Evolutionary conservation across 257 asterid species (phyloP).

Genomic region (Przewalskia tangutica): DNA sequence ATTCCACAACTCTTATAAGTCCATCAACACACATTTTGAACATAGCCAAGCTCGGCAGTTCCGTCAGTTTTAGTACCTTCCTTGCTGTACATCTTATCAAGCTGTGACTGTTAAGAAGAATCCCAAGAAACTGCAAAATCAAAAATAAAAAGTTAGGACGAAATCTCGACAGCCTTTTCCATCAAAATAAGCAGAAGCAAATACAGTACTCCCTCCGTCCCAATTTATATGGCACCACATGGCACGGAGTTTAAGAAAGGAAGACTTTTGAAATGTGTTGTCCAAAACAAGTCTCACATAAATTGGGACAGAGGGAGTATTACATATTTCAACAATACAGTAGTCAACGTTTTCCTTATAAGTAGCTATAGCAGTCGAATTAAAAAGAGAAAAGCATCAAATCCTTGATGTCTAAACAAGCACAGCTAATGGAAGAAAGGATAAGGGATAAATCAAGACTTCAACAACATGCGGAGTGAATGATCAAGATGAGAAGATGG

Average conservation of each 20-base stretch:
- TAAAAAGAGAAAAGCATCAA: not conserved
- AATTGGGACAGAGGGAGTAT: too few species aligned
- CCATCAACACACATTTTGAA: constrained; percentile 46
- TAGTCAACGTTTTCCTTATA: not conserved
- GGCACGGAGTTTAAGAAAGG: too few species aligned
- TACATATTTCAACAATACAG: not conserved
- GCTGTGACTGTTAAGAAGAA: constrained; percentile 40
- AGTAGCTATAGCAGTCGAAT: not conserved
- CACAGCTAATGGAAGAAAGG: not conserved
- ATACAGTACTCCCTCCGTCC: too few species aligned
- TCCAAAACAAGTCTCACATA: too few species aligned
- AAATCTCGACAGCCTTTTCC: not conserved
- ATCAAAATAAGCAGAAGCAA: not conserved
- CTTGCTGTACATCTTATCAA: constrained; percentile 62
- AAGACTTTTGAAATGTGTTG: too few species aligned
- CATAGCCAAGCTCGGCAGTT: constrained; percentile 43
- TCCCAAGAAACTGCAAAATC: constrained; percentile 56
- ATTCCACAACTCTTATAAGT: constrained; percentile 55
- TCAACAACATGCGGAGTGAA: not conserved
- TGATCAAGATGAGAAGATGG: not conserved
- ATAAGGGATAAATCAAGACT: not conserved
- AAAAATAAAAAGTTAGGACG: constrained; percentile 8
- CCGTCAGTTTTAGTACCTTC: constrained; percentile 43
- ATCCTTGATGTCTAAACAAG: not conserved
- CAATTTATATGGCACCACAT: too few species aligned